Conservation (phyloP, 345 rosid species). For the Acer negundo region DNA sequence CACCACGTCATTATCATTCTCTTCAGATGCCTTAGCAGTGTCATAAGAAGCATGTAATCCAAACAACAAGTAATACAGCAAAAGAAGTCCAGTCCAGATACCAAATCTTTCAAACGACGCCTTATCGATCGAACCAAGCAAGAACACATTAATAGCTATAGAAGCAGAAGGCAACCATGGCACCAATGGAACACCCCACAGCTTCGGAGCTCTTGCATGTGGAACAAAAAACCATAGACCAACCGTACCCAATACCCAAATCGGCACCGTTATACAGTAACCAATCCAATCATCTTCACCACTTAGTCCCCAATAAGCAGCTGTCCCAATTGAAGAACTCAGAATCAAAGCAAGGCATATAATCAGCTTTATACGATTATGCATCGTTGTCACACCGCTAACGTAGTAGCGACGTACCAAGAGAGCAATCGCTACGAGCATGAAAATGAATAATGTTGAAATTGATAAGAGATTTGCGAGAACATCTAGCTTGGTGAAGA, state of each 20-base stretch:
- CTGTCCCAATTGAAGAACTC: conserved; percentile 47
- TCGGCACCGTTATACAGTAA: conserved; percentile 51
- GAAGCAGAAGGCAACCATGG: conserved; percentile 90
- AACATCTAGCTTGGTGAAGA: conserved; percentile 66
- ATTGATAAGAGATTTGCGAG: conserved; percentile 67
- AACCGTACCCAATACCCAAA: conserved; percentile 59
- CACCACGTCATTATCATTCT: conserved; percentile 5
- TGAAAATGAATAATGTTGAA: conserved; percentile 80
- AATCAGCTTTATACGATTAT: conserved; percentile 47
- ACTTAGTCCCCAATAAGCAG: conserved; percentile 53
- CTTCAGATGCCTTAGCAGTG: conserved; percentile 43
- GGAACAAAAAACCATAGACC: conserved; percentile 51
- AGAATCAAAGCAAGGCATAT: conserved; percentile 46
- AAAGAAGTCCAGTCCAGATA: conserved; percentile 54
- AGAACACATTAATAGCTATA: conserved; percentile 68
- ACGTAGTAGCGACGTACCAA: conserved; percentile 78
- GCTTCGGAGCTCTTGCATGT: conserved; percentile 62
- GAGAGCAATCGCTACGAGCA: conserved; percentile 72
- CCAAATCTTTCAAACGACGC: conserved; percentile 66
- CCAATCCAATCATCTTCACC: conserved; percentile 51
- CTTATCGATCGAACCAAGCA: conserved; percentile 70
- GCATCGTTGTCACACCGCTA: conserved; percentile 44
- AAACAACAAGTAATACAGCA: conserved; percentile 64
- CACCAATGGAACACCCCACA: conserved; percentile 90
- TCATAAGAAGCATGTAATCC: conserved; percentile 80